A percentile compares a stretch with the other conserved stretches of the same genome.
Evolutionary conservation across 768 basidiomycete genomes (phyloP).

Genomic region (Boletus rufocinnamomeus): DNA sequence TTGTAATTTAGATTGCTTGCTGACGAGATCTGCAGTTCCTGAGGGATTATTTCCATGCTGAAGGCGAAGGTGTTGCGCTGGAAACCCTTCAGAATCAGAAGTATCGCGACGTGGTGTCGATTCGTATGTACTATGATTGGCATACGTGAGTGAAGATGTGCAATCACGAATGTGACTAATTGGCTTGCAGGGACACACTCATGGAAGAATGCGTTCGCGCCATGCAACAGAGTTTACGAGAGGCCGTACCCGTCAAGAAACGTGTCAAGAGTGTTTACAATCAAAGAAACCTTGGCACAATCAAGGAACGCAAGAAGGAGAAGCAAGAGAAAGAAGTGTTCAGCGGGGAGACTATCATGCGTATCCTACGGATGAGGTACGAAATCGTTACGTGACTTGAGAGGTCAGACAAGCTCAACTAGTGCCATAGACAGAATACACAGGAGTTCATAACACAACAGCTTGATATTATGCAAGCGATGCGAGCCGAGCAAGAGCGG

Average conservation of each 20-base stretch:
- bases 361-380: slow-evolving; percentile 94
- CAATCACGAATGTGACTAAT: slow-evolving; percentile 10
- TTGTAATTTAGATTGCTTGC: neutral
- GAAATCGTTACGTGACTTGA: slow-evolving; percentile 13
- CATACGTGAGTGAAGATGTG: slow-evolving; percentile 60
- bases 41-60: slow-evolving; percentile 92
- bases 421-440: slow-evolving; percentile 61
- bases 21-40: slow-evolving; percentile 62
- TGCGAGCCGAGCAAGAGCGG: slow-evolving; percentile 81
- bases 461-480: slow-evolving; percentile 74
- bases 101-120: slow-evolving; percentile 87
- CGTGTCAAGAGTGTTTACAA: slow-evolving; percentile 91
- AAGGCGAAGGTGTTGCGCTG: slow-evolving; percentile 86
- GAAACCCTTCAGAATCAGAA: slow-evolving; percentile 91
- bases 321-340: slow-evolving; percentile 75
- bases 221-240: slow-evolving; percentile 85
- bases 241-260: slow-evolving; percentile 76
- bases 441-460: slow-evolving; percentile 89
- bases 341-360: slow-evolving; percentile 87
- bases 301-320: slow-evolving; percentile 90
- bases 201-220: slow-evolving; percentile 96
- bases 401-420: slow-evolving; percentile 6
- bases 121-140: slow-evolving; percentile 97
- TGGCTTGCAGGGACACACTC: slow-evolving; percentile 59
- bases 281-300: slow-evolving; percentile 94